A percentile compares a stretch with the other conserved stretches of the same genome.
Conservation (phyloP, 495 filamentous ascomycete genomes). For the Talaromyces thailandensis region DNA sequence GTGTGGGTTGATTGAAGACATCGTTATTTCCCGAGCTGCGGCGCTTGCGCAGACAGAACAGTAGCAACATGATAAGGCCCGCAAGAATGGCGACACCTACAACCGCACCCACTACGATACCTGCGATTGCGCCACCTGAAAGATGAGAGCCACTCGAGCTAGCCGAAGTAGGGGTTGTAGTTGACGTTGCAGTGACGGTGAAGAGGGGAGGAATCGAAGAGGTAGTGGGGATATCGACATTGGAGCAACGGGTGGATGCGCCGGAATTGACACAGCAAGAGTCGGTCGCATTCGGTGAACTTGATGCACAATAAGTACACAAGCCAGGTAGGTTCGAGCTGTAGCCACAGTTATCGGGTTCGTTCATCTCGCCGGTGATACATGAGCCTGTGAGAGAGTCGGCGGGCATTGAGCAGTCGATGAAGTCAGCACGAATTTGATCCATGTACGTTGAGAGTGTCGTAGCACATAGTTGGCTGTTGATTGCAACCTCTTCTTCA, state of each 20-base stretch:
- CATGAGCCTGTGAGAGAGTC: constrained; percentile 67
- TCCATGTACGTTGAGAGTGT: constrained; percentile 52
- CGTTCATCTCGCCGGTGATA: constrained; percentile 68
- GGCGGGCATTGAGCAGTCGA: constrained; percentile 74
- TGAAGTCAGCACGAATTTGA: constrained; percentile 88
- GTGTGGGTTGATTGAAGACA: constrained; percentile 80
- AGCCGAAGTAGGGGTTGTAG: constrained; percentile 35
- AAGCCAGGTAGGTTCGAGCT: constrained; percentile 71
- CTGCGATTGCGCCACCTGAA: constrained; percentile 79
- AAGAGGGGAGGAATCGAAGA: constrained; percentile 60
- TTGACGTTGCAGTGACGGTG: constrained; percentile 29
- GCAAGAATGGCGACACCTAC: constrained; percentile 59
- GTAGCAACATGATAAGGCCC: constrained; percentile 49
- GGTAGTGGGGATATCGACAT: constrained; percentile 66
- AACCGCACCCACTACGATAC: constrained; percentile 77
- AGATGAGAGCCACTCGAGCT: constrained; percentile 45
- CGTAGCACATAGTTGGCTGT: constrained; percentile 60
- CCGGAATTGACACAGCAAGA: constrained; percentile 88
- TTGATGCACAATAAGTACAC: constrained; percentile 76
- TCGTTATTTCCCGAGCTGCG: constrained; percentile 51
- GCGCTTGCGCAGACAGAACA: constrained; percentile 51
- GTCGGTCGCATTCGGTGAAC: constrained; percentile 84
- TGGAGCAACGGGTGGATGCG: constrained; percentile 56
- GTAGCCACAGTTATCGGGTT: constrained; percentile 84
- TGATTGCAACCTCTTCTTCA: constrained; percentile 74